Conservation (phyloP, 768 basidiomycete species). For the Mycena polygramma region DNA sequence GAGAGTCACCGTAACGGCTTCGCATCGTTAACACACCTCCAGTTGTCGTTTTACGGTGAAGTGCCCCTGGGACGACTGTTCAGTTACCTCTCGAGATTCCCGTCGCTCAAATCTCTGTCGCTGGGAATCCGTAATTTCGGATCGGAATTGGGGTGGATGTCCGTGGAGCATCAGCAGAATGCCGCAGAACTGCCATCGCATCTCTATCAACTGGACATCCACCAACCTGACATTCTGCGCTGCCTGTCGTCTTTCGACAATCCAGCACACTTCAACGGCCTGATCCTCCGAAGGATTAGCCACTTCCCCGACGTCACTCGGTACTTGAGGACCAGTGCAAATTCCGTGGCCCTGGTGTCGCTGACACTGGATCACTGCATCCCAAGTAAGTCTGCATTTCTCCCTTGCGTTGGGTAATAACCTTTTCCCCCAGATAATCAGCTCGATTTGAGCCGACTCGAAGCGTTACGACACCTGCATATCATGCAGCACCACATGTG, state of each 20-base stretch:
- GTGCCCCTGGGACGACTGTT: conserved; percentile 1
- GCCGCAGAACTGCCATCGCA: neutral
- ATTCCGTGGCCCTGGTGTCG: neutral
- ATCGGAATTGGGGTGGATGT: conserved; percentile 2
- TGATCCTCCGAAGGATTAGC: neutral
- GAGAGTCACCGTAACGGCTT: neutral
- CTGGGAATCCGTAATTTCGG: too few relatives aligned
- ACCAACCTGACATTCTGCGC: neutral
- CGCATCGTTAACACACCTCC: conserved; percentile 13
- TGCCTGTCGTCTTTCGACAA: neutral
- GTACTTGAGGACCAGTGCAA: neutral
- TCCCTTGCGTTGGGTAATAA: neutral
- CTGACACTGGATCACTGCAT: conserved; percentile 4
- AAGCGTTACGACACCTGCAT: neutral
- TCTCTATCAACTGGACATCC: conserved; percentile 5
- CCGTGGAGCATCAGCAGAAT: neutral
- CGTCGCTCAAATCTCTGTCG: conserved; percentile 14
- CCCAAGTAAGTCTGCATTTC: neutral
- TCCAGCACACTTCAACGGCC: conserved; percentile 1
- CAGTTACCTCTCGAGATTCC: conserved; percentile 1
- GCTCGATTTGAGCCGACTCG: neutral
- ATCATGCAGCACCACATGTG: neutral
- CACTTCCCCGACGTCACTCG: neutral
- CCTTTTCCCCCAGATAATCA: neutral
- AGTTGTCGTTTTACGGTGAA: neutral